A percentile compares a stretch with the other conserved stretches of the same genome.
phyloP scores from a whole-genome alignment of 2,329 filamentous ascomycete genomes.

The Fusarium duplospermum region DNA sequence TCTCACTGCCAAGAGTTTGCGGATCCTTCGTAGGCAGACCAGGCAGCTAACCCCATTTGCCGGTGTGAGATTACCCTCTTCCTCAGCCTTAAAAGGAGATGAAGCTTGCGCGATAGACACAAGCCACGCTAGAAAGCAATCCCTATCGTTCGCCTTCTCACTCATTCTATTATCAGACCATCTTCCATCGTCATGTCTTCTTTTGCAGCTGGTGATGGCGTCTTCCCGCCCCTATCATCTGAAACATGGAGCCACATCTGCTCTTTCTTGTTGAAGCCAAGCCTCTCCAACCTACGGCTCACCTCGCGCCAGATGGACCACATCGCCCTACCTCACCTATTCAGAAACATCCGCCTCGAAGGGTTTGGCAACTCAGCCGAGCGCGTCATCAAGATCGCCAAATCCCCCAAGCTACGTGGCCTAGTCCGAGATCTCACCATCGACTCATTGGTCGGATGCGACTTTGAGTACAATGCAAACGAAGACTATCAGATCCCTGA shows the following conservation, averaged over 20 bases:
- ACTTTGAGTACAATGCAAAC: not conserved
- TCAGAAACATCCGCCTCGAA: slow-evolving; percentile 7
- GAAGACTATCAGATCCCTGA: not conserved
- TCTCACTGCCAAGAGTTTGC: not conserved
- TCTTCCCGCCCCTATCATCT: not conserved
- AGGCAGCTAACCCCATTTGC: not conserved
- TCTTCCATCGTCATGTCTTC: not conserved
- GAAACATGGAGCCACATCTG: slow-evolving; percentile 29
- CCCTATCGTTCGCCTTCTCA: not conserved
- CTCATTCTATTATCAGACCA: not conserved
- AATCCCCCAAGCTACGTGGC: not conserved
- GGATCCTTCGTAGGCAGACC: not conserved
- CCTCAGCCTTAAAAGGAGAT: not conserved
- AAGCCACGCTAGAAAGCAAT: not conserved
- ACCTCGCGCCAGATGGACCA: not conserved
- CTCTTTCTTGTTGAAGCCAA: not conserved
- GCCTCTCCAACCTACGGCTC: slow-evolving; percentile 8
- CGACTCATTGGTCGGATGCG: slow-evolving; percentile 22
- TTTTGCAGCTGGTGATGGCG: not conserved
- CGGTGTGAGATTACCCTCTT: not conserved
- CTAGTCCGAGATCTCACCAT: slow-evolving; percentile 26
- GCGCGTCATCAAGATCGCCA: slow-evolving; percentile 20
- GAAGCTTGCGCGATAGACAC: not conserved
- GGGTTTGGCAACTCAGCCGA: slow-evolving; percentile 4
- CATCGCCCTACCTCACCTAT: not conserved